Conservation (phyloP, 1,284 basidiomycete genomes). For the Malassezia obtusa region DNA sequence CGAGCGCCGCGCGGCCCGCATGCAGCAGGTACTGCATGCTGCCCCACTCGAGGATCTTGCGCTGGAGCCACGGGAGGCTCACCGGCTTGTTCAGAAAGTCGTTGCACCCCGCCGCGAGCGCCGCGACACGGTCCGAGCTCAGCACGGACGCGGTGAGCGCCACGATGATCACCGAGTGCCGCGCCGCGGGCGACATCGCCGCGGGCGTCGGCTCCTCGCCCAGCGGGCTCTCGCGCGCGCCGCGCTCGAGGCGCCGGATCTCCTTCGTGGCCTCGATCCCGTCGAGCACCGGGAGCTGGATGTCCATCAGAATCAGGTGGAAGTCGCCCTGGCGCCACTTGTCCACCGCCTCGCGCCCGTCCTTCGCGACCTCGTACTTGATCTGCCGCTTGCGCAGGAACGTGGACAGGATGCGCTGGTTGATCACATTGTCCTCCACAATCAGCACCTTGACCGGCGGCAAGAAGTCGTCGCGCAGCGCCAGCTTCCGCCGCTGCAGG, state of each 20-base stretch:
- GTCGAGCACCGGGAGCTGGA: slow-evolving; percentile 97
- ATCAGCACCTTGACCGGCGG: slow-evolving; percentile 47
- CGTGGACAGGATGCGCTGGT: slow-evolving; percentile 87
- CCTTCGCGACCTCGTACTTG: slow-evolving; percentile 85
- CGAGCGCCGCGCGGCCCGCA: slow-evolving; percentile 16
- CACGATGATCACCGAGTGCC: slow-evolving; percentile 94
- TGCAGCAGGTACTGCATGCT: slow-evolving; percentile 50
- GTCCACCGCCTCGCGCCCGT: slow-evolving; percentile 87
- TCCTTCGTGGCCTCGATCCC: slow-evolving; percentile 95
- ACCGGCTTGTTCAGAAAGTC: slow-evolving; percentile 98
- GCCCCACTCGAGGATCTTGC: slow-evolving; percentile 97
- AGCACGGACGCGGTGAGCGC: slow-evolving; percentile 88
- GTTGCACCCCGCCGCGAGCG: slow-evolving; percentile 93
- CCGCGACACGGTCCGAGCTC: slow-evolving; percentile 84
- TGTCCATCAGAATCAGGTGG: slow-evolving; percentile 99
- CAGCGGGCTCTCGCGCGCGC: slow-evolving; percentile 25
- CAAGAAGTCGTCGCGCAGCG: slow-evolving; percentile 34
- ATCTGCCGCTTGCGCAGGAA: slow-evolving; percentile 96
- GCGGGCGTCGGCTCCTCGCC: slow-evolving; percentile 12
- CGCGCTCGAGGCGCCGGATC: slow-evolving; percentile 74
- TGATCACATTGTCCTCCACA: slow-evolving; percentile 81
- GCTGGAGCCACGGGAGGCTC: slow-evolving; percentile 85
- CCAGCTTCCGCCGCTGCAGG: slow-evolving; percentile 27
- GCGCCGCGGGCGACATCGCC: slow-evolving; percentile 38
- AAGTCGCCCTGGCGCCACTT: slow-evolving; percentile 91